Percentiles rank a stretch among this genome's conserved stretches.
Evolutionary conservation across 2,329 filamentous ascomycete genomes (phyloP).

Genomic region (Fusarium sp.): DNA sequence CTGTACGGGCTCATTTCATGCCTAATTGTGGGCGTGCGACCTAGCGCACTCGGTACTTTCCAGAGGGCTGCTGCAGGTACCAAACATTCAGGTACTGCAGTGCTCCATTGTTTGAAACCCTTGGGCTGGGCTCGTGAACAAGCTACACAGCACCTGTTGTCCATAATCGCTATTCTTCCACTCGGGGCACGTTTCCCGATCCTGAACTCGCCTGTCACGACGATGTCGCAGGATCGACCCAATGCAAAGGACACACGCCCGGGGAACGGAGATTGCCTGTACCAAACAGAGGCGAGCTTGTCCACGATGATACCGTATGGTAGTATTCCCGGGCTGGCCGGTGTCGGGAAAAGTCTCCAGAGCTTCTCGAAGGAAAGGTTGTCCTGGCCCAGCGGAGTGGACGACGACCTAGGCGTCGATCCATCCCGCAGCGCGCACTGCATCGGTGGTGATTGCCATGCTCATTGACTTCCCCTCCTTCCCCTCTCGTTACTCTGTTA

Average conservation of each 20-base stretch:
- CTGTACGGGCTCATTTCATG: conserved; percentile 28
- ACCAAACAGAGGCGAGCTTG: conserved; percentile 23
- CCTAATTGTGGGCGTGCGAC: conserved; percentile 37
- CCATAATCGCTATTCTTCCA: not conserved
- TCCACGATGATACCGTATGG: conserved; percentile 28
- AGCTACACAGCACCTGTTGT: conserved; percentile 10
- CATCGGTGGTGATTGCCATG: conserved; percentile 21
- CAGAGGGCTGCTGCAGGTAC: conserved; percentile 42
- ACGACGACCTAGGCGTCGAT: conserved; percentile 49
- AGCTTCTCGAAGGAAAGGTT: conserved; percentile 46
- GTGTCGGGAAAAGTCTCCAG: conserved; percentile 33
- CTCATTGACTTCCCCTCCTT: conserved; percentile 18
- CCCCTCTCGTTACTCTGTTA: conserved; percentile 36
- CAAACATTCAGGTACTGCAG: conserved; percentile 26
- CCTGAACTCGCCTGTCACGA: conserved; percentile 28
- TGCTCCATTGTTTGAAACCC: conserved; percentile 34
- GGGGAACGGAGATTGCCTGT: conserved; percentile 43
- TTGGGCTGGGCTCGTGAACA: conserved; percentile 27
- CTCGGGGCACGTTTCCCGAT: conserved; percentile 33
- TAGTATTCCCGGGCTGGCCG: conserved; percentile 41
- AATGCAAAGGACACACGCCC: conserved; percentile 42
- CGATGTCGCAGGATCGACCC: conserved; percentile 40
- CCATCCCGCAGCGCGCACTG: conserved; percentile 33
- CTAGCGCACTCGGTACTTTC: conserved; percentile 40
- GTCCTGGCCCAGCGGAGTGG: conserved; percentile 44